Conservation (phyloP, 352 stramenopile genomes). For the Pythium periplocum region DNA sequence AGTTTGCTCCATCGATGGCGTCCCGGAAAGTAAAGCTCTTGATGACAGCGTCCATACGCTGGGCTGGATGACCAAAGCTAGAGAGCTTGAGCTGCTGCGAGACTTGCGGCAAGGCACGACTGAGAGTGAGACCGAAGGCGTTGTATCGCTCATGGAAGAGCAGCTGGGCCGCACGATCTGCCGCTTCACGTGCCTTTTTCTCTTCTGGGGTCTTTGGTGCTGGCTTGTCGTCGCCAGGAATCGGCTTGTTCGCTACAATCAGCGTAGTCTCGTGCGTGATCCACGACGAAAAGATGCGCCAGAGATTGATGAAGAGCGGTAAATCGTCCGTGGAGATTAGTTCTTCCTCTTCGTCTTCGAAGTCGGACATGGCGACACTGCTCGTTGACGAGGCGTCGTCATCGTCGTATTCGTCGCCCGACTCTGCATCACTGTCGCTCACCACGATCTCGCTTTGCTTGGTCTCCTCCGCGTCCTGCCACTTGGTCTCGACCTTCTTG, state of each 20-base stretch:
- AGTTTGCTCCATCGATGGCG: slow-evolving; percentile 60
- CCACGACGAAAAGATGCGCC: slow-evolving; percentile 64
- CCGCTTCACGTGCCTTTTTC: slow-evolving; percentile 33
- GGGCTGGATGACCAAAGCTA: slow-evolving; percentile 44
- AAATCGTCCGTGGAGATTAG: slow-evolving; percentile 64
- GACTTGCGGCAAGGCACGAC: slow-evolving; percentile 42
- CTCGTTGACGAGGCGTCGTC: slow-evolving; percentile 36
- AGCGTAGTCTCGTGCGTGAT: slow-evolving; percentile 69
- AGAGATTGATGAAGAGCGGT: slow-evolving; percentile 65
- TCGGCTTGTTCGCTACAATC: slow-evolving; percentile 32
- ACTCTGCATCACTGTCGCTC: slow-evolving; percentile 52
- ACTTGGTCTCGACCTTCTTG: slow-evolving; percentile 63
- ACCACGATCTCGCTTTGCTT: slow-evolving; percentile 52
- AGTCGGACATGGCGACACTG: slow-evolving; percentile 63
- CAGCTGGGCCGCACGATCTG: slow-evolving; percentile 37
- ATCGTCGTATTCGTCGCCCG: slow-evolving; percentile 30
- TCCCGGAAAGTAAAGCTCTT: slow-evolving; percentile 53
- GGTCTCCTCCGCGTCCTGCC: slow-evolving; percentile 8
- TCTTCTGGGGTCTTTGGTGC: slow-evolving; percentile 19
- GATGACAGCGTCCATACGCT: slow-evolving; percentile 51
- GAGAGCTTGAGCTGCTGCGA: slow-evolving; percentile 44
- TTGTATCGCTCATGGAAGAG: slow-evolving; percentile 58
- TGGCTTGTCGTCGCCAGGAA: slow-evolving; percentile 16
- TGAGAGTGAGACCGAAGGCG: slow-evolving; percentile 60
- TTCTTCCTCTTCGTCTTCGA: slow-evolving; percentile 66